These are phyloP conservation scores for Mortierella sp. DNA, from an alignment of 371 early-diverging fungal species.

Conservation along the genomic window DNA sequence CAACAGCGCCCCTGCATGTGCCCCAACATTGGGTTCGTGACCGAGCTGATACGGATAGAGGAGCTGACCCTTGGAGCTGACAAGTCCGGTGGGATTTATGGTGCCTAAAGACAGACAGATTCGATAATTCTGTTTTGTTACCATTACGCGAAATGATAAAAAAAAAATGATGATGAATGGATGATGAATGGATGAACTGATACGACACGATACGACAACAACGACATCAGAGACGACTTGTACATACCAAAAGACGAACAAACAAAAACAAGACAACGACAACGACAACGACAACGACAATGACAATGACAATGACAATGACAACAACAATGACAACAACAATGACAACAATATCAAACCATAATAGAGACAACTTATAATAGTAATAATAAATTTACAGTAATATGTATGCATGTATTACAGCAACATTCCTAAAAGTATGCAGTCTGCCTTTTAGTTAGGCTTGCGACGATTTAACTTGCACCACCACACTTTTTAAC, in stretches of 20 bases:
- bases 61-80: constrained; percentile 67
- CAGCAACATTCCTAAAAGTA: no score
- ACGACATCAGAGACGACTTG: not conserved
- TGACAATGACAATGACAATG: not conserved
- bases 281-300: not conserved
- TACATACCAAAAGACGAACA: not conserved
- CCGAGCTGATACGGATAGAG: constrained; percentile 80
- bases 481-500: no score
- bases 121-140: not conserved
- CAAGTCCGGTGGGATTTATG: constrained; percentile 29
- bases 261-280: no score
- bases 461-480: no score
- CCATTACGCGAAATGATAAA: not conserved
- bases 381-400: no score
- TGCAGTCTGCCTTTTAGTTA: no score
- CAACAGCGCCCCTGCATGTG: constrained; percentile 78
- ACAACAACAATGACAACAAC: not conserved
- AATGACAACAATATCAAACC: no score
- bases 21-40: constrained; percentile 87
- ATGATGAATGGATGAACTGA: constrained; percentile 10
- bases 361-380: no score
- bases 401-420: no score
- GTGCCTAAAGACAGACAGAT: not conserved
- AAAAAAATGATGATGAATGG: not conserved
- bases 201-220: not conserved